Percentiles rank a stretch among this genome's conserved stretches.
These are phyloP conservation scores for Aureobasidium sp. DNA, from an alignment of 2,329 filamentous ascomycete species.

Conservation along the genomic window DNA sequence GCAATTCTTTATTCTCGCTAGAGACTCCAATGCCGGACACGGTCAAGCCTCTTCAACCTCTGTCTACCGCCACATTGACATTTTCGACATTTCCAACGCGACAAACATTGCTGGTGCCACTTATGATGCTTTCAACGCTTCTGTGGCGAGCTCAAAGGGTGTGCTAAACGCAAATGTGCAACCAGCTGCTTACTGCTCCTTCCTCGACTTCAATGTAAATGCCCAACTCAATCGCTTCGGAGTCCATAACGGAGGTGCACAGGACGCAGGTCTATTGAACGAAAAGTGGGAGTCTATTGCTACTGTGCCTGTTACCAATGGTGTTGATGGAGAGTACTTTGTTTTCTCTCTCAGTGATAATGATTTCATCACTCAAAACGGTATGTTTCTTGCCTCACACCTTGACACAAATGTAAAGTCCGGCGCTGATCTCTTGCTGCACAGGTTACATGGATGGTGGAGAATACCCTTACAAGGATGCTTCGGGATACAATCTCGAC, in stretches of 20 bases:
- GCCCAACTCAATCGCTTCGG: conserved; percentile 57
- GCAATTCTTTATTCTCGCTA: conserved; percentile 60
- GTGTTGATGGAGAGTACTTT: conserved; percentile 54
- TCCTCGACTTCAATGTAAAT: conserved; percentile 62
- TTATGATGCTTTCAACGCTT: conserved; percentile 29
- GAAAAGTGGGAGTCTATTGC: conserved; percentile 72
- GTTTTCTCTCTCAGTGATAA: conserved; percentile 64
- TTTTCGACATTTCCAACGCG: conserved; percentile 56
- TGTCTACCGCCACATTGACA: conserved; percentile 61
- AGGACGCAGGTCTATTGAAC: conserved; percentile 55
- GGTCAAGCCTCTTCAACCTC: conserved; percentile 46
- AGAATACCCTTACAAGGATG: conserved; percentile 49
- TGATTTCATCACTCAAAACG: conserved; percentile 68
- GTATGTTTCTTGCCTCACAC: conserved; percentile 24
- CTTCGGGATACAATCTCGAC: conserved; percentile 50
- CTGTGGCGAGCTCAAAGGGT: conserved; percentile 45
- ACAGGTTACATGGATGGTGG: conserved; percentile 48
- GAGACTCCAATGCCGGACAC: conserved; percentile 55
- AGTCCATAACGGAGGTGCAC: conserved; percentile 59
- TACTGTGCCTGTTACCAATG: conserved; percentile 49
- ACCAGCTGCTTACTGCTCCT: conserved; percentile 56
- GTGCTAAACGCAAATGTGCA: conserved; percentile 45
- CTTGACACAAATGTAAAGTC: no score
- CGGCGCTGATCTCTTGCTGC: neutral
- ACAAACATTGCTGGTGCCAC: conserved; percentile 51